Evolutionary conservation across 495 filamentous ascomycete species (phyloP), one percentile per base, ranked within the genome.

Genomic region (Geopyxis carbonaria): DNA sequence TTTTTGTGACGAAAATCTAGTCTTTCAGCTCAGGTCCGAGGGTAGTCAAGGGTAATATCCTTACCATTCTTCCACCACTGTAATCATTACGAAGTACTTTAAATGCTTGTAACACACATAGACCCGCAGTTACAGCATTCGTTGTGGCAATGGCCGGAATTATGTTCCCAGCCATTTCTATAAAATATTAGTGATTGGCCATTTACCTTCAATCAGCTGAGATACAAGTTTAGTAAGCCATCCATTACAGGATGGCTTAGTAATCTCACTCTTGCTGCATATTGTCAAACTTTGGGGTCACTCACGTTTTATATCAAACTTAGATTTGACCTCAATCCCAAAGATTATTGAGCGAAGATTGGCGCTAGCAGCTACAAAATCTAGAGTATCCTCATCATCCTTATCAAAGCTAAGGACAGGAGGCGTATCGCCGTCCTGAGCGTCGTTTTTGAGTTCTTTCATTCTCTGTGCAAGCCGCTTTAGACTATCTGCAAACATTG

Each of bases 91-190:
- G 73, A 39, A 99, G 62, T 24, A 95, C 80, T 57, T 93, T 94
- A 63, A 92, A 85, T 1, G 84, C 75, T 58, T 99, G 80, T 5
- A 99, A 62, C 3, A 95, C 89, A 55, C 85, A 95, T 18, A 99
- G 67, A 10, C 81, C 77, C 9, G 89, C 89, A 3, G 86, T 89
- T 59, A 95, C 91, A 9, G 91, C 89, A 56, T 99, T 99, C 0
- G 89, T 94, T 0, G 89, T 99, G 1, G 89, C 89, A 57, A 99
- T 99, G 2, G 89, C 91, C 0, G 89, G 89, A 40, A 99, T 95
- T 51, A 99, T 99, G 50, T 95, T 95, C 36, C 89, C 89, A 18
- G 89, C 89, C 85, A 95, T 99, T 61, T 95, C 72, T 76, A 35
- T 27, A n/a, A n/a, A n/a, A n/a, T n/a, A n/a, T n/a, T n/a, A n/a